A percentile compares a stretch with the other conserved stretches of the same genome.
These are phyloP conservation scores for Penicillium cosmopolitanum DNA, from an alignment of 495 filamentous ascomycete species.

Conservation along the genomic window DNA sequence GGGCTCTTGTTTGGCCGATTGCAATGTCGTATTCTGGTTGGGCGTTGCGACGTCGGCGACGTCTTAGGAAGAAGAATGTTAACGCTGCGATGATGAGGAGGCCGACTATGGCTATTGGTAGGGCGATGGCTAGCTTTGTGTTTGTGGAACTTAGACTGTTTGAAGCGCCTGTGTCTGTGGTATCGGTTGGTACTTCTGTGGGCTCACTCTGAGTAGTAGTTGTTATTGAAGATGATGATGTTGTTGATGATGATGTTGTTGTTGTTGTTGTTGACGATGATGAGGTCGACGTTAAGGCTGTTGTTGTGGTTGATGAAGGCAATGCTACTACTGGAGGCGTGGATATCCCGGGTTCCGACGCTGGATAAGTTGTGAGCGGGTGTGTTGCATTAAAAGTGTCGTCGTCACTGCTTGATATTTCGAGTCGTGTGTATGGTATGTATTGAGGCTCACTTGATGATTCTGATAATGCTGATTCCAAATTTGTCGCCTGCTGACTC, in stretches of 20 bases:
- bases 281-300: constrained; percentile 1
- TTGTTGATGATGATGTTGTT: constrained; percentile 2
- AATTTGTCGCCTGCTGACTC: neutral
- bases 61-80: constrained; percentile 32
- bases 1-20: constrained; percentile 7
- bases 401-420: neutral
- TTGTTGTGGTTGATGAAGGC: neutral
- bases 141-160: constrained; percentile 20
- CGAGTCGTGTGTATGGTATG: neutral
- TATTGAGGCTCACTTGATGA: neutral
- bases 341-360: constrained; percentile 4
- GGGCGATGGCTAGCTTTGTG: constrained; percentile 43
- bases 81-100: constrained; percentile 29
- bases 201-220: neutral
- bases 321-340: neutral
- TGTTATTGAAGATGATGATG: constrained; percentile 7
- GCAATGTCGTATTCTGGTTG: constrained; percentile 19
- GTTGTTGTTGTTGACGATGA: neutral
- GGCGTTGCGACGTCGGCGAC: constrained; percentile 23
- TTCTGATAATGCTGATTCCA: neutral
- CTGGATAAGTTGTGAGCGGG: constrained; percentile 6
- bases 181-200: neutral
- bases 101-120: constrained; percentile 41
- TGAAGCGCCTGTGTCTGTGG: constrained; percentile 8
- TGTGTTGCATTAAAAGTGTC: neutral